Evolutionary conservation across 2,329 filamentous ascomycete genomes (phyloP), one percentile per base, ranked within the genome.

Genomic region (Fusarium torreyae): DNA sequence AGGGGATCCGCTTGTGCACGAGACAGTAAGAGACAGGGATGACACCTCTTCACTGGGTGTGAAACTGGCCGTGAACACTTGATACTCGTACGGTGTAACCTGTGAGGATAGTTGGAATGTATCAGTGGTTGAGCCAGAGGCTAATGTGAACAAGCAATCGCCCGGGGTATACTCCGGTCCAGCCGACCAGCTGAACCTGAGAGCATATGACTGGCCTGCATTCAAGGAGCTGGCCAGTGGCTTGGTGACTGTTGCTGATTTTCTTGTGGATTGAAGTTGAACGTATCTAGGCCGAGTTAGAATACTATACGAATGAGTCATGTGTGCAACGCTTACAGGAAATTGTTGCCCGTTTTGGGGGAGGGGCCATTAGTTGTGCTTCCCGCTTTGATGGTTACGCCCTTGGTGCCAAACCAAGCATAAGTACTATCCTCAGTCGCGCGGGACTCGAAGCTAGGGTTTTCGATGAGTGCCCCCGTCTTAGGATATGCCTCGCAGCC

Each of bases 371-470:
- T 6, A 3, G n/a, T 1, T 4, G 39, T 17, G 5, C 18, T 46
- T 28, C 33, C 56, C 0, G 56, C 58, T 7, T 26, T 31, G 15
- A 62, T 62, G 0, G 0, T 3, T 15, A 62, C 34, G 1, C 58
- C 46, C 3, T 40, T 54, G 9, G 33, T 62, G 1, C 58, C 58
- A 5, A 62, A 62, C 58, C 58, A 62, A 13, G 58, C 58, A 62
- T 62, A 62, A 0, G 45, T 46, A 15, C 58, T 62, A n/a, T 62
- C 57, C 0, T 20, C 45, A 8, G 58, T 62, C 2, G 58, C 39
- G 7, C n/a, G 56, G 1, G 31, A n/a, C 40, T 62, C 58, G 2
- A 62, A 62, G 5, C 58, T 62, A 0, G 58, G 46, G 4, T 62
- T 62, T 0, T 62, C 58, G 1, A 62, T 54, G 3, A 61, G 18